These are phyloP conservation scores for Jamesozyma jinghongensis DNA, from an alignment of 805 yeast species.

Conservation along the genomic window DNA sequence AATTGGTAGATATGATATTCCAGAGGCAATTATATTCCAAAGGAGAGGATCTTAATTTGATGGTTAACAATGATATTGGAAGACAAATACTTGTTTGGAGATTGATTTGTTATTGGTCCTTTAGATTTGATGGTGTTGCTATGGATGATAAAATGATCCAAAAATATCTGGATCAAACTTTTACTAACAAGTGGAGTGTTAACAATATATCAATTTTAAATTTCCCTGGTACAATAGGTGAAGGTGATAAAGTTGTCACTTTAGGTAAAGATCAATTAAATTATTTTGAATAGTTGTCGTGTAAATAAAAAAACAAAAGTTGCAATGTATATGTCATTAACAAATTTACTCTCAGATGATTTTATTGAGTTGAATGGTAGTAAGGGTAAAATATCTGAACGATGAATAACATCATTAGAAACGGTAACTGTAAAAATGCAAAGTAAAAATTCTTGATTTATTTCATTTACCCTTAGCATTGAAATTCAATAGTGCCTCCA, in stretches of 20 bases:
- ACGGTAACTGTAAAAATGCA: no score
- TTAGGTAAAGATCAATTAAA: slow-evolving; percentile 1
- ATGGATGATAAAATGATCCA: slow-evolving; percentile 3
- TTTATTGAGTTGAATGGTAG: no score
- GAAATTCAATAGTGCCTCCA: no score
- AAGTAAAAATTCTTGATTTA: no score
- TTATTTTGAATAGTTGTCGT: slow-evolving; percentile 1
- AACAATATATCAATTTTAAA: slow-evolving; percentile 21
- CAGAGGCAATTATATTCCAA: slow-evolving; percentile 46
- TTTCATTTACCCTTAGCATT: no score
- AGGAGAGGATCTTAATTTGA: slow-evolving; percentile 25
- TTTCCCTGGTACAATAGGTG: slow-evolving; percentile 17
- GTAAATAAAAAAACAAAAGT: no score
- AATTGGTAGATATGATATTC: slow-evolving; percentile 44
- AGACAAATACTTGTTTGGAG: slow-evolving; percentile 33
- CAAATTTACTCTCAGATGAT: no score
- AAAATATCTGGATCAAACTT: slow-evolving; percentile 23
- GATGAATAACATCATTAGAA: no score
- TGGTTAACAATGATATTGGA: slow-evolving; percentile 32
- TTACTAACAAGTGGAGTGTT: slow-evolving; percentile 30
- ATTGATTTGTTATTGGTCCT: slow-evolving; percentile 34
- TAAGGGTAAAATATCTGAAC: no score
- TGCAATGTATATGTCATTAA: no score
- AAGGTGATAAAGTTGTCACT: not conserved
- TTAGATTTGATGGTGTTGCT: slow-evolving; percentile 30